These are phyloP conservation scores for Penicillium maclennaniae DNA, from an alignment of 495 filamentous ascomycete genomes.

Conservation along the genomic window DNA sequence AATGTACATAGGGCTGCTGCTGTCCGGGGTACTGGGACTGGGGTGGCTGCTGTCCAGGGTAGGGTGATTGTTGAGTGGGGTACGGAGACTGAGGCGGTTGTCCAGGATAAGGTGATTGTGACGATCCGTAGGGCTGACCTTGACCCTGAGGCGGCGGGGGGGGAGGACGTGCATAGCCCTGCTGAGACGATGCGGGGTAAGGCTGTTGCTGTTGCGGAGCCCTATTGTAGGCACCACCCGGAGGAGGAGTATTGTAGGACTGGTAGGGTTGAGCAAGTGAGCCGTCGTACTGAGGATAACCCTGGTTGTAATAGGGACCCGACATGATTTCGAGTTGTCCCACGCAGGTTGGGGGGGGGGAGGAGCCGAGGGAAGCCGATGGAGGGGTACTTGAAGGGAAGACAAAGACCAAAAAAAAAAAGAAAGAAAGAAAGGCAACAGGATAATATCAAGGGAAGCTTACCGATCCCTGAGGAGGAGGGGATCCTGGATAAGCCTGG, in stretches of 20 bases:
- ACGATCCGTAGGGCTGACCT: conserved; percentile 4
- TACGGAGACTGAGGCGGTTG: conserved; percentile 10
- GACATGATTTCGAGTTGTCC: conserved; percentile 33
- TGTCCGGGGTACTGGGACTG: conserved; percentile 12
- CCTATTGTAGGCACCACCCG: conserved; percentile 30
- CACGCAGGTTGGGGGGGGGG: neutral
- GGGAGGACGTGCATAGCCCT: neutral
- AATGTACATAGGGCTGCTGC: conserved; percentile 31
- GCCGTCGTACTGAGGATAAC: conserved; percentile 37
- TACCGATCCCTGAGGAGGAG: conserved; percentile 37
- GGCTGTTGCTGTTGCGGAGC: conserved; percentile 19
- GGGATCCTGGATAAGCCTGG: conserved; percentile 41
- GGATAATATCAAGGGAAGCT: conserved; percentile 17
- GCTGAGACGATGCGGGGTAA: neutral
- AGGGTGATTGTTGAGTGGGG: neutral
- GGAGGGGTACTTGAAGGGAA: conserved; percentile 4
- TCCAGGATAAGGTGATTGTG: conserved; percentile 12
- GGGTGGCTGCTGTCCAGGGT: conserved; percentile 10
- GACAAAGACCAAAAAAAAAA: conserved; percentile 4
- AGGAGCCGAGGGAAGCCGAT: conserved; percentile 9
- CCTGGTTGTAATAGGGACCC: conserved; percentile 34
- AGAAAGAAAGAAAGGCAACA: too few relatives aligned
- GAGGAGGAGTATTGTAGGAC: conserved; percentile 29
- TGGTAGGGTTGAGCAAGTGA: conserved; percentile 40
- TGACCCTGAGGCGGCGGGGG: conserved; percentile 1